Conservation (phyloP, 805 yeast species). For the Wickerhamomyces bisporus region DNA sequence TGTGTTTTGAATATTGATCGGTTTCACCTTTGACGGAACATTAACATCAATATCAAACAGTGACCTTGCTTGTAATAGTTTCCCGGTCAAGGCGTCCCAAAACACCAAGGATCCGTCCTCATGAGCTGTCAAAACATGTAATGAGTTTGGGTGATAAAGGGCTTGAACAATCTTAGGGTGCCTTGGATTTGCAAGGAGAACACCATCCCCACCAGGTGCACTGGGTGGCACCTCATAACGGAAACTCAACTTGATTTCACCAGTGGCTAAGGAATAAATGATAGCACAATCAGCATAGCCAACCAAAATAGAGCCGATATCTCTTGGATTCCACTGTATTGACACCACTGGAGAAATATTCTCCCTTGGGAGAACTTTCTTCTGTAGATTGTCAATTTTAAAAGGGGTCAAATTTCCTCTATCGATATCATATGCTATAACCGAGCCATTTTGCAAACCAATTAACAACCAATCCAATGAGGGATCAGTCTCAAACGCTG, state of each 20-base stretch:
- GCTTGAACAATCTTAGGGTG: slow-evolving; percentile 46
- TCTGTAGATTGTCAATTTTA: slow-evolving; percentile 68
- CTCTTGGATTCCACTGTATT: slow-evolving; percentile 83
- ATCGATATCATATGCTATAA: slow-evolving; percentile 76
- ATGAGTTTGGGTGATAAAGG: slow-evolving; percentile 88
- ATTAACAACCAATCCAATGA: slow-evolving; percentile 80
- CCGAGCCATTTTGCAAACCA: slow-evolving; percentile 74
- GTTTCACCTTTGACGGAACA: slow-evolving; percentile 30
- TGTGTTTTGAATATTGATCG: slow-evolving; percentile 21
- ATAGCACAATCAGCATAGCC: slow-evolving; percentile 69
- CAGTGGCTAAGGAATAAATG: slow-evolving; percentile 59
- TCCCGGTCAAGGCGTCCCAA: slow-evolving; percentile 87
- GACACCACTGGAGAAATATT: slow-evolving; percentile 59
- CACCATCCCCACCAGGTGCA: slow-evolving; percentile 65
- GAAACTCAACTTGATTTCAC: slow-evolving; percentile 50
- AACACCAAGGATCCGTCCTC: slow-evolving; percentile 81
- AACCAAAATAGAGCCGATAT: slow-evolving; percentile 70
- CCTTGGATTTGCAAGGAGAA: slow-evolving; percentile 26
- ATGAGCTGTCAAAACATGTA: slow-evolving; percentile 75
- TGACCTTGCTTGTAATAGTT: slow-evolving; percentile 68
- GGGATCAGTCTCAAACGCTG: slow-evolving; percentile 75
- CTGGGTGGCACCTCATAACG: slow-evolving; percentile 60
- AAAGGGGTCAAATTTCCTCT: slow-evolving; percentile 62
- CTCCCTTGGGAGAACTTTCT: slow-evolving; percentile 48
- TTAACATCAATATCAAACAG: slow-evolving; percentile 62